phyloP scores from a whole-genome alignment of 108 stramenopile species.

The Pseudonitzschia multistriata region DNA sequence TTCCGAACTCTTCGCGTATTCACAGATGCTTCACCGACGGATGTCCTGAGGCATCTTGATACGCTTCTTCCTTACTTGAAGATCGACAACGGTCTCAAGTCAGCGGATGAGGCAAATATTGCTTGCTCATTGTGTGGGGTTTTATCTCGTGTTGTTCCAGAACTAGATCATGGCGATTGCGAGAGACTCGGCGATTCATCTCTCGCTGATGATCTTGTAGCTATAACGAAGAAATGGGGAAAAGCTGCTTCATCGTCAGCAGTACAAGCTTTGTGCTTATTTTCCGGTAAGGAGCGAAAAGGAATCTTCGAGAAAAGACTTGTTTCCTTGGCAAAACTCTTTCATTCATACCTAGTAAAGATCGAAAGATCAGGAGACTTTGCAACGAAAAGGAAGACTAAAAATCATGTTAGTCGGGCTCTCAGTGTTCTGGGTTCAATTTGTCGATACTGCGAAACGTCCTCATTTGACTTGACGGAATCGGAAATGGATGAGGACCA shows the following conservation, averaged over 20 bases:
- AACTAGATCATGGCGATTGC: slow-evolving; percentile 48
- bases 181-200: slow-evolving; percentile 41
- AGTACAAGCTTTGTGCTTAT: slow-evolving; percentile 49
- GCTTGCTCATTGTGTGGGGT: slow-evolving; percentile 62
- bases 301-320: slow-evolving; percentile 47
- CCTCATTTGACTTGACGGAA: slow-evolving; percentile 4
- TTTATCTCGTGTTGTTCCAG: slow-evolving; percentile 41
- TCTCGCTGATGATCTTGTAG: slow-evolving; percentile 63
- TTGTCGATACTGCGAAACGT: slow-evolving; percentile 47
- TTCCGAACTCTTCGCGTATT: slow-evolving; percentile 81
- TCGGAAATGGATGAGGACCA: slow-evolving; percentile 26
- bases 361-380: slow-evolving; percentile 47
- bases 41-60: slow-evolving; percentile 76
- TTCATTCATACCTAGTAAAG: slow-evolving; percentile 72
- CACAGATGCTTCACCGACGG: slow-evolving; percentile 63
- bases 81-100: slow-evolving; percentile 76
- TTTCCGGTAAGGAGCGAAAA: slow-evolving; percentile 36
- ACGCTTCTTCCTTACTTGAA: slow-evolving; percentile 91
- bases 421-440: slow-evolving; percentile 72
- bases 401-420: slow-evolving; percentile 57
- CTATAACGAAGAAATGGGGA: slow-evolving; percentile 72
- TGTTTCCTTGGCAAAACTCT: slow-evolving; percentile 57
- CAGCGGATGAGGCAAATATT: slow-evolving; percentile 62
- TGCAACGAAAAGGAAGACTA: slow-evolving; percentile 31
- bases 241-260: slow-evolving; percentile 59